phyloP scores from a whole-genome alignment of 139 green algal genomes.

The Chlorella sp. region DNA sequence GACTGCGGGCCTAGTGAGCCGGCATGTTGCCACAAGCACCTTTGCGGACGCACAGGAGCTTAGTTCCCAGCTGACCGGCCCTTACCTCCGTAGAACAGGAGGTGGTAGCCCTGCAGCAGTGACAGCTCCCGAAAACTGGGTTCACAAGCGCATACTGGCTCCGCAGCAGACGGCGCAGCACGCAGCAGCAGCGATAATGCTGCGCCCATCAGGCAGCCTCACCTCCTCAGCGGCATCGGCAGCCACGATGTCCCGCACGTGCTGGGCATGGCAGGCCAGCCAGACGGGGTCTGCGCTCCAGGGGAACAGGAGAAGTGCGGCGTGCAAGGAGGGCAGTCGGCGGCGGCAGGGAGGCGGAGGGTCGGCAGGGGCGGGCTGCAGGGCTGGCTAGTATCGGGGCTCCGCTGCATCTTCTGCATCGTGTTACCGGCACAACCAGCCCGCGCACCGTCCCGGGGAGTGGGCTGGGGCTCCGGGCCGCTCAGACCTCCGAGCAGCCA shows the following conservation, averaged over 20 bases:
- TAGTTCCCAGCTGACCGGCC: too few species aligned
- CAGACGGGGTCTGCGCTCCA: neutral
- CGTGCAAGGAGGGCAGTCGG: neutral
- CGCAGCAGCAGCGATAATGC: too few species aligned
- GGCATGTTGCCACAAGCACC: too few species aligned
- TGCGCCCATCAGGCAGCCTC: neutral
- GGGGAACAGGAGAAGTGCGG: neutral
- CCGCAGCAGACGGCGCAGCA: too few species aligned
- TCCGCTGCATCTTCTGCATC: neutral
- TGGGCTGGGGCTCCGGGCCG: neutral
- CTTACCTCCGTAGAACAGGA: conserved; percentile 36
- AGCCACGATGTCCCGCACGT: neutral
- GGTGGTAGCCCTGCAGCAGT: neutral
- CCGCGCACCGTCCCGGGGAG: neutral
- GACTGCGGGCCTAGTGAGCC: too few species aligned
- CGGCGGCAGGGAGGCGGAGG: neutral
- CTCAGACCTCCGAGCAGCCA: too few species aligned
- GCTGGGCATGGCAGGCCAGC: conserved; percentile 13
- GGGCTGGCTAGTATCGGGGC: neutral
- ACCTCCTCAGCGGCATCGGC: conserved; percentile 1
- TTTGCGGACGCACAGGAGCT: too few species aligned
- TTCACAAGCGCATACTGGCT: neutral
- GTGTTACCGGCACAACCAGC: neutral
- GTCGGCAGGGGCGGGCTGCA: neutral
- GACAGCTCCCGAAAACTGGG: too few species aligned